Base-by-base conservation (phyloP, 768 basidiomycete genomes). In the Trametopsis cervina region DNA sequence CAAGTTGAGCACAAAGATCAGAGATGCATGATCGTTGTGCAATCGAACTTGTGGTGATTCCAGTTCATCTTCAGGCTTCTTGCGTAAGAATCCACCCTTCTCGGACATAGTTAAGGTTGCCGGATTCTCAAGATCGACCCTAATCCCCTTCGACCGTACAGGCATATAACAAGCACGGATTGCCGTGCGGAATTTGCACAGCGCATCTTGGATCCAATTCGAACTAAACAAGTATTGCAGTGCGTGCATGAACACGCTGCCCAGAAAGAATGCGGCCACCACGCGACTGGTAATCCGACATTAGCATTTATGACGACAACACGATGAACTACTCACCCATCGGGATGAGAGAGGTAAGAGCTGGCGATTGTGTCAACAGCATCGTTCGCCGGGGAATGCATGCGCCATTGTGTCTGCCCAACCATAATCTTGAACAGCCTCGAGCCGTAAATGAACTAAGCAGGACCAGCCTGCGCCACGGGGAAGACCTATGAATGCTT, bases 171-270 rank as follows among this genome's bases (percentile, higher is more conserved):
- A 1, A 29, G 47, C 4, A 44, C 54, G 20, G 27, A 41, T 40
- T 39, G 42, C 20, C 41, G 23, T 13, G 17, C 25, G 13, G 23
- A 39, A 12, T 21, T n/a, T 26, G 12, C 27, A 11, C 5, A 50
- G 12, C 1, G 53, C 4, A 40, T 54, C 47, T 21, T 46, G 50
- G 37, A 65, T 6, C 25, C 61, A 53, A 21, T 54, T 33, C 2
- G 62, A 65, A 38, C 50, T 50, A 18, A 57, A 40, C 12, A 65
- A 42, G 50, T 61, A 60, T 12, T 56, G 51, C 13, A 66, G 41
- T 48, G 69, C 62, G 43, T 59, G 58, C 37, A 68, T 54, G 52
- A 69, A 71, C 2, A 69, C 69, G 61, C 67, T 69, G 26, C 71
- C 72, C 5, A 71, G 57, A 42, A 67, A 67, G 54, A 73, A 73